Percentiles rank a stretch among this genome's conserved stretches.
Evolutionary conservation across 495 filamentous ascomycete genomes (phyloP).

Genomic region (Hypomontagnella submonticulosa): DNA sequence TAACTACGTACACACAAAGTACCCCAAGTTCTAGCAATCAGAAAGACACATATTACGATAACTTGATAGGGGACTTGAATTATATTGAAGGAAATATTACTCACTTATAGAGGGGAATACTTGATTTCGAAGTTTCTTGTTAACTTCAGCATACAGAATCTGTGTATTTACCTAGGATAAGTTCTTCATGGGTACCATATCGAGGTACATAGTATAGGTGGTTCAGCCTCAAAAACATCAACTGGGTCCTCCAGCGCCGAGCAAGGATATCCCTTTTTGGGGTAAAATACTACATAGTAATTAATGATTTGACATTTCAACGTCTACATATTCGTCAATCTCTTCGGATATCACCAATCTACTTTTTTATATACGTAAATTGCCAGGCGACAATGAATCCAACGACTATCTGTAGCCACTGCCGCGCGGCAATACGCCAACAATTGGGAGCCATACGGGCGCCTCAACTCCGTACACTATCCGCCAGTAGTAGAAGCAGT

Average conservation of each 20-base stretch:
- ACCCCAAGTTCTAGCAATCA: not conserved
- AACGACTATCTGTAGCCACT: conserved; percentile 38
- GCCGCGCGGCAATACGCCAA: conserved; percentile 37
- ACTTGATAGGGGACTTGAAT: too few species aligned
- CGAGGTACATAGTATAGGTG: not conserved
- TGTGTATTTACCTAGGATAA: not conserved
- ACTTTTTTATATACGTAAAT: not conserved
- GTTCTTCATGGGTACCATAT: conserved; percentile 18
- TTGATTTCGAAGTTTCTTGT: not conserved
- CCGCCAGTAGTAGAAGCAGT: conserved; percentile 18
- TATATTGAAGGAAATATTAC: too few species aligned
- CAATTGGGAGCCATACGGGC: conserved; percentile 27
- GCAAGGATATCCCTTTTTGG: conserved; percentile 27
- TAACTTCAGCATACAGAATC: too few species aligned
- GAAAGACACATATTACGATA: too few species aligned
- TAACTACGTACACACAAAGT: conserved; percentile 13
- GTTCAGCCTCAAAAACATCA: conserved; percentile 43
- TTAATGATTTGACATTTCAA: conserved; percentile 1
- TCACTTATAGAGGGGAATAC: not conserved
- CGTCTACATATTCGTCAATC: conserved; percentile 1
- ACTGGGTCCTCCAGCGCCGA: too few species aligned
- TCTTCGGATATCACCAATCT: not conserved
- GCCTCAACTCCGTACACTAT: conserved; percentile 23
- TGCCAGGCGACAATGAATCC: conserved; percentile 33
- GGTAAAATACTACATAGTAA: not conserved